Base-by-base conservation (phyloP, 371 early-diverging fungal species). In the Choanephora cucurbitarum region DNA sequence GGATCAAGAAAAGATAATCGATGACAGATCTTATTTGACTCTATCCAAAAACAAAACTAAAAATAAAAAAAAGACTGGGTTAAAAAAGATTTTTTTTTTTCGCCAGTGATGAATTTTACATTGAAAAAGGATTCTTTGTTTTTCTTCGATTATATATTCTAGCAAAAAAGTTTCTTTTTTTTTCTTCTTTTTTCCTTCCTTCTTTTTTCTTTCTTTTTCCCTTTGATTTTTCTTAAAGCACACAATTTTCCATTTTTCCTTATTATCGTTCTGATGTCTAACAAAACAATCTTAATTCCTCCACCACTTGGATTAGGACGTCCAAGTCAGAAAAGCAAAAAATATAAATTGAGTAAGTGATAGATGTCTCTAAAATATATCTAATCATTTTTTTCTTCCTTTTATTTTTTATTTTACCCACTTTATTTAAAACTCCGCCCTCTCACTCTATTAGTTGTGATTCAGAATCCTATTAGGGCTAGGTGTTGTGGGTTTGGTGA, bases 381-480 rank as follows among this genome's bases (percentile, higher is more conserved):
- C 28, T 28, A 28, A 11, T 40, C n/a, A 17, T 15, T 33, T 14
- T 57, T 40, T 32, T 28, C 6, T 24, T 22, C 15, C 8, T 32
- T 40, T 32, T 21, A 17, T 28, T 22, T 18, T 55, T 42, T 33
- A 37, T 37, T 44, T 44, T 23, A 34, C 40, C n/a, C 22, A 18
- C 23, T 15, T 23, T 15, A 6, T 1, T 28, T 28, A 7, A 28
- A 28, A 28, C 13, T 49, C 46, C 21, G n/a, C 23, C n/a, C 23
- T 37, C 22, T 47, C 23, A 23, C 19, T 32, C 37, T 21, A 41
- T 21, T 52, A 66, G 66, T 58, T n/a, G 52, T 66, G 15, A 44
- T 60, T 21, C 87, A 89, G 66, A 76, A 86, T 52, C 88, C 89
- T 40, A 55, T 81, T 24, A 59, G 86, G 46, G 87, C 87, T 32